phyloP scores from a whole-genome alignment of 2,329 filamentous ascomycete species.

The Rhynchosporium graminicola region DNA sequence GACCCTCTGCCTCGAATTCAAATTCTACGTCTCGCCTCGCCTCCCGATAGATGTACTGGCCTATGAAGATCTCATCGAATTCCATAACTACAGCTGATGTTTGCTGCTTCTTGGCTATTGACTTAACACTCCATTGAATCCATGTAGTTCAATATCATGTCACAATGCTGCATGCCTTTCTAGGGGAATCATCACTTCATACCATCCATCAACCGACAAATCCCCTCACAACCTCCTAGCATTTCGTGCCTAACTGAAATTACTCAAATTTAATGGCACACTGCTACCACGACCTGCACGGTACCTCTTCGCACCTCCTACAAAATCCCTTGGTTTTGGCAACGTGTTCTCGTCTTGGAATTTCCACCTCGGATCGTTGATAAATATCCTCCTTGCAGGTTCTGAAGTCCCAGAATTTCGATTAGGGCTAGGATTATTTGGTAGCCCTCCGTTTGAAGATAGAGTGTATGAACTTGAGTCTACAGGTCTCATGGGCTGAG shows the following conservation, averaged over 20 bases:
- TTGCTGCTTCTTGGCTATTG: not conserved
- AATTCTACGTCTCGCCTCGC: no score
- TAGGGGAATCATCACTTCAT: not conserved
- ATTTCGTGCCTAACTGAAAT: conserved; percentile 37
- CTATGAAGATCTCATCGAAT: not conserved
- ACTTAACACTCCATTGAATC: not conserved
- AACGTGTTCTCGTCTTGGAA: conserved; percentile 82
- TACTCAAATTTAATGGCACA: conserved; percentile 81
- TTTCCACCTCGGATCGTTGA: conserved; percentile 81
- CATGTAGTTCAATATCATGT: not conserved
- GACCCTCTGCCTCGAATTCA: no score
- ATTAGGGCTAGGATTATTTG: conserved; percentile 51
- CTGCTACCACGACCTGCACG: conserved; percentile 90
- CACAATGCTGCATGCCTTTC: not conserved
- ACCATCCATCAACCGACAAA: conserved; percentile 1
- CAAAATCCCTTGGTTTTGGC: conserved; percentile 82
- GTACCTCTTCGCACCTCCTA: conserved; percentile 75
- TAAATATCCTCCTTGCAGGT: conserved; percentile 50
- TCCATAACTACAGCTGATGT: not conserved
- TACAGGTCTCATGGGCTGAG: conserved; percentile 58
- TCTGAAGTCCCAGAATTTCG: conserved; percentile 43
- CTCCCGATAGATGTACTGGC: no score
- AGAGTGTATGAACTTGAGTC: conserved; percentile 78
- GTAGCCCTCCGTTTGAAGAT: conserved; percentile 57
- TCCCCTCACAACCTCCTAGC: not conserved